Percentiles rank a stretch among this genome's conserved stretches.
Evolutionary conservation across 2,329 filamentous ascomycete genomes (phyloP).

Genomic region (Fusarium sp.): DNA sequence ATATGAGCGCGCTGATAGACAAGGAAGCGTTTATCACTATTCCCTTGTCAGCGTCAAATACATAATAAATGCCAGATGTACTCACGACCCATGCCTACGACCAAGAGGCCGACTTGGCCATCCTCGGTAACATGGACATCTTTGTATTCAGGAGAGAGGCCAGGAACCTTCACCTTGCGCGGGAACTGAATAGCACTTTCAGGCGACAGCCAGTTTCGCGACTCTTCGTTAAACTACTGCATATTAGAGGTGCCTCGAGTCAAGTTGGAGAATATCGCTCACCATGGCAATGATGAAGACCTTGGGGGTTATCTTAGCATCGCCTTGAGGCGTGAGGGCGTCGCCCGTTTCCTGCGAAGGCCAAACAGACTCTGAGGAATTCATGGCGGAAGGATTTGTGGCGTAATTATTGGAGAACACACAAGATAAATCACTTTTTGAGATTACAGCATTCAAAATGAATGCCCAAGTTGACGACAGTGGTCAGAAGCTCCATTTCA

Average conservation of each 20-base stretch:
- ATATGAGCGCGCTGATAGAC: slow-evolving; percentile 22
- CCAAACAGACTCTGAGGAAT: accelerated
- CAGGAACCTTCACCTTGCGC: slow-evolving; percentile 20
- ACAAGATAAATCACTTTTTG: background rate
- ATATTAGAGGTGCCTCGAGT: background rate
- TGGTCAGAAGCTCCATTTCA: background rate
- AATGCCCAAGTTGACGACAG: background rate
- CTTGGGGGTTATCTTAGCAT: slow-evolving; percentile 11
- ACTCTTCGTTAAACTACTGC: slow-evolving; percentile 24
- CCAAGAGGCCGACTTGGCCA: slow-evolving; percentile 18
- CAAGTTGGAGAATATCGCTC: accelerated
- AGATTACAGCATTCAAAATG: background rate
- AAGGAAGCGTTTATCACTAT: slow-evolving; percentile 30
- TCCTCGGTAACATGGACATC: slow-evolving; percentile 16
- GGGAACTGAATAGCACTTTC: slow-evolving; percentile 16
- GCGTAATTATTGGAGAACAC: background rate
- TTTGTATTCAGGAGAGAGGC: slow-evolving; percentile 24
- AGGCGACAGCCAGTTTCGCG: slow-evolving; percentile 19
- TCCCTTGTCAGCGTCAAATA: background rate
- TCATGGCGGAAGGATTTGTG: background rate
- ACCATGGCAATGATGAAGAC: slow-evolving; percentile 32
- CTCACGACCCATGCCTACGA: slow-evolving; percentile 30
- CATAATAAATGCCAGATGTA: accelerated
- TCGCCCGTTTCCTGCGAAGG: background rate
- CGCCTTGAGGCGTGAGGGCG: background rate